phyloP scores from a whole-genome alignment of 805 yeast species.

The Wickerhamiella sorbophila region DNA sequence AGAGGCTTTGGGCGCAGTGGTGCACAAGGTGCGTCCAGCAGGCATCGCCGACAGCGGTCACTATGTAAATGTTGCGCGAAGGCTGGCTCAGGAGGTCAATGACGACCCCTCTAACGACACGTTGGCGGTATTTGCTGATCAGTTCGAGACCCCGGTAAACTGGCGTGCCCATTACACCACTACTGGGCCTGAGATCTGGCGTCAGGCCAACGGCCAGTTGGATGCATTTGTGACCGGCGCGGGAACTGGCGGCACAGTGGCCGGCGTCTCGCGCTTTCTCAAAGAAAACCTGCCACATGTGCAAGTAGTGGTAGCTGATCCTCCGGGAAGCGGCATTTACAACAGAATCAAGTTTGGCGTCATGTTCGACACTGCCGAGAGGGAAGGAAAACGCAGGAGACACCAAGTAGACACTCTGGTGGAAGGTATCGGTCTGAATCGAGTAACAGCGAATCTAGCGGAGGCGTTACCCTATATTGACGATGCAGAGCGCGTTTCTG shows the following conservation, averaged over 20 bases:
- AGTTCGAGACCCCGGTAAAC: conserved; percentile 83
- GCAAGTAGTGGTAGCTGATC: conserved; percentile 68
- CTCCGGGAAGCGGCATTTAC: conserved; percentile 87
- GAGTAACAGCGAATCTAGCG: conserved; percentile 69
- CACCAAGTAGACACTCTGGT: conserved; percentile 93
- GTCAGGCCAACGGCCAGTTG: conserved; percentile 48
- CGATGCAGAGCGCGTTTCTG: conserved; percentile 66
- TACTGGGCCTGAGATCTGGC: conserved; percentile 88
- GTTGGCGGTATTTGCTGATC: conserved; percentile 80
- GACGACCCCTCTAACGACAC: conserved; percentile 24
- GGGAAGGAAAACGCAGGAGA: conserved; percentile 84
- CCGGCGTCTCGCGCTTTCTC: conserved; percentile 75
- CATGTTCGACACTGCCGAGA: conserved; percentile 80
- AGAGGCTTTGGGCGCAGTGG: conserved; percentile 60
- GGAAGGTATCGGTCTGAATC: conserved; percentile 86
- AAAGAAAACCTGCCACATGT: conserved; percentile 35
- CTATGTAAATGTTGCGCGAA: conserved; percentile 76
- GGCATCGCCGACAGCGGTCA: conserved; percentile 87
- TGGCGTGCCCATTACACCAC: conserved; percentile 72
- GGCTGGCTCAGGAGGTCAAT: conserved; percentile 40
- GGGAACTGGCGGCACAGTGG: conserved; percentile 94
- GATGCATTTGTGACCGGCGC: conserved; percentile 82
- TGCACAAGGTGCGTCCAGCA: conserved; percentile 85
- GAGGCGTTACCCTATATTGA: conserved; percentile 60
- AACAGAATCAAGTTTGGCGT: conserved; percentile 81